Conservation (phyloP, 495 filamentous ascomycete species). For the Tuber indicum region DNA sequence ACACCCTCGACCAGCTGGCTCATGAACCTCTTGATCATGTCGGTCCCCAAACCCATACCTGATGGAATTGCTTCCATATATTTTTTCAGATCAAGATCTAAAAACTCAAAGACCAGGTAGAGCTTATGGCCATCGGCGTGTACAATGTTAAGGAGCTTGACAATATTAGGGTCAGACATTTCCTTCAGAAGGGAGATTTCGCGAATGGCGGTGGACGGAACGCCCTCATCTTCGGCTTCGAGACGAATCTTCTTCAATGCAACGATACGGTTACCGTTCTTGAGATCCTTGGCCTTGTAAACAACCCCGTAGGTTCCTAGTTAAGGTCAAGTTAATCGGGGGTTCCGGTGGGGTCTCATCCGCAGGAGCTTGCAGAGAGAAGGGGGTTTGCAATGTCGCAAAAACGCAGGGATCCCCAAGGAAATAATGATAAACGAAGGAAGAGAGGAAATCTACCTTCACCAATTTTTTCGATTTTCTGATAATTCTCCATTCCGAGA, state of each 20-base stretch:
- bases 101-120: slow-evolving; percentile 90
- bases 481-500: slow-evolving; percentile 89
- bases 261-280: slow-evolving; percentile 71
- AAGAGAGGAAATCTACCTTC: slow-evolving; percentile 60
- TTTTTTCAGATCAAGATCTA: slow-evolving; percentile 92
- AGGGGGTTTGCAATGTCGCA: background rate
- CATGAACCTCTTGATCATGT: slow-evolving; percentile 98
- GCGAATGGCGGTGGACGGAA: slow-evolving; percentile 91
- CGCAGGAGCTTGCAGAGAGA: background rate
- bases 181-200: slow-evolving; percentile 96
- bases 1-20: slow-evolving; percentile 85
- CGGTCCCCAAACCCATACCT: slow-evolving; percentile 74
- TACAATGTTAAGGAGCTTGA: slow-evolving; percentile 86
- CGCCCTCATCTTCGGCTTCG: slow-evolving; percentile 94
- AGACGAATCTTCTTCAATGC: slow-evolving; percentile 98
- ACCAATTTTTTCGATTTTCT: slow-evolving; percentile 99
- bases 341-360: background rate
- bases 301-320: slow-evolving; percentile 86
- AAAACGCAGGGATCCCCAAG: background rate
- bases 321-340: background rate
- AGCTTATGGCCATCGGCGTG: slow-evolving; percentile 95
- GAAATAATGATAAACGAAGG: slow-evolving; percentile 3
- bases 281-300: slow-evolving; percentile 82
- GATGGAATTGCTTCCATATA: slow-evolving; percentile 97
- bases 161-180: slow-evolving; percentile 93